phyloP scores from a whole-genome alignment of 352 stramenopile genomes.

The Phytopythium boreale region DNA sequence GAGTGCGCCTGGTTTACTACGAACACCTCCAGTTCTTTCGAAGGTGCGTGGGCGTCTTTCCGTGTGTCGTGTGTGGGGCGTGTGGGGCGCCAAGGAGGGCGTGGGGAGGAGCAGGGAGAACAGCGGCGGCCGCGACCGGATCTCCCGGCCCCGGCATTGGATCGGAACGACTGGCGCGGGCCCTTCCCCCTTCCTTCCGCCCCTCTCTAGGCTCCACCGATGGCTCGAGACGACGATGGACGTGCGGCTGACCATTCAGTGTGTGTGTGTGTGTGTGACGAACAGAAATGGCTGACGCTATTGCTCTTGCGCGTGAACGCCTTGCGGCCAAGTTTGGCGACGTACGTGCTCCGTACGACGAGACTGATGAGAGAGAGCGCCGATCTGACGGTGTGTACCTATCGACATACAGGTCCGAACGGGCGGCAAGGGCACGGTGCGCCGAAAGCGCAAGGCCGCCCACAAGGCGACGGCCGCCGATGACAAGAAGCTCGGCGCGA shows the following conservation, averaged over 20 bases:
- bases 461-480: conserved; percentile 92
- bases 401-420: conserved; percentile 69
- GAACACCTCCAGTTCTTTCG: conserved; percentile 20
- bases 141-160: too few relatives aligned
- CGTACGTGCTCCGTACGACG: conserved; percentile 18
- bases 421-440: conserved; percentile 94
- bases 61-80: not conserved
- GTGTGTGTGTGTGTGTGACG: not conserved
- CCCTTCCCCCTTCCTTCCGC: not conserved
- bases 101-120: not conserved
- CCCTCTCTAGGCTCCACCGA: not conserved
- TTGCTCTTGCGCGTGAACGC: conserved; percentile 84
- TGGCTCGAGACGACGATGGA: not conserved
- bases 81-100: too few relatives aligned
- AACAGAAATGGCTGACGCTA: conserved; percentile 85
- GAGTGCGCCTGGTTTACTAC: conserved; percentile 32
- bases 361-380: not conserved
- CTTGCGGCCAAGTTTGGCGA: conserved; percentile 86
- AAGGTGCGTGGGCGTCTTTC: conserved; percentile 20
- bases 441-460: conserved; percentile 95
- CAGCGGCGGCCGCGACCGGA: not conserved
- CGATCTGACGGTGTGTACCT: not conserved
- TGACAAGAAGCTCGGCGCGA: conserved; percentile 97
- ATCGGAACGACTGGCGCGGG: too few relatives aligned
- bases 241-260: not conserved